Base-by-base conservation (phyloP, 78 protist species). In the Cyanophora paradoxa region DNA sequence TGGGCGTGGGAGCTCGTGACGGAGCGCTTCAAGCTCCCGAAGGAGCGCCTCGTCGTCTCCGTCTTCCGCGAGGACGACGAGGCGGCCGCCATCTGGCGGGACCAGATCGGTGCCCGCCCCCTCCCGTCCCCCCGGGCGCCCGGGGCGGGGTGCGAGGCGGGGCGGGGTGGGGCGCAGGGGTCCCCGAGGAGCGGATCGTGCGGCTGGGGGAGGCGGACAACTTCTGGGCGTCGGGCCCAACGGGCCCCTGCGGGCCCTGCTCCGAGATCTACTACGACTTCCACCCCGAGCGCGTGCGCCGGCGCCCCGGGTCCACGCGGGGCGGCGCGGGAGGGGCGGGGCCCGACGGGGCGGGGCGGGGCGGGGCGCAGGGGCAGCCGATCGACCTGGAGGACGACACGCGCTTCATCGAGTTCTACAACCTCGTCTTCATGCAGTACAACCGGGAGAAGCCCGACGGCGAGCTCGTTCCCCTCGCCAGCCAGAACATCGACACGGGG, bases 181-280 rank as follows among this genome's bases (percentile, higher is more conserved):
- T 81, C 31, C 62, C 81, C 33, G 56, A 3, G 2, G 84, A 83
- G 3, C 76, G 74, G 7, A 75, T 85, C 36, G 20, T 66, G 41
- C 76, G 70, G 11, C 42, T 37, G 17, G 78, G 65, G 26, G 46
- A 2, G 42, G 66, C 19, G 16, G 89, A 84, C 72, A 88, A 88
- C 37, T 84, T 65, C 37, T 88, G 92, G 85, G 85, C 85, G 7
- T 87, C 73, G 41, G 86, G 80, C 11, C 36, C 71, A n/a, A n/a
- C n/a, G 4, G 93, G 93, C 0, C 93, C 93, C 3, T 88, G 93
- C 33, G 93, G 93, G 4, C 89, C 89, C 4, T 79, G 93, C 72
- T 79, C 93, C 5, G 93, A 88, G 65, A 84, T 88, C 5, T 79
- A 73, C 48, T 88, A 50, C 56, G 79, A 74, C 62, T 57, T n/a